These are phyloP conservation scores for Eucalyptus marginata DNA, from an alignment of 345 rosid genomes.

Conservation along the genomic window DNA sequence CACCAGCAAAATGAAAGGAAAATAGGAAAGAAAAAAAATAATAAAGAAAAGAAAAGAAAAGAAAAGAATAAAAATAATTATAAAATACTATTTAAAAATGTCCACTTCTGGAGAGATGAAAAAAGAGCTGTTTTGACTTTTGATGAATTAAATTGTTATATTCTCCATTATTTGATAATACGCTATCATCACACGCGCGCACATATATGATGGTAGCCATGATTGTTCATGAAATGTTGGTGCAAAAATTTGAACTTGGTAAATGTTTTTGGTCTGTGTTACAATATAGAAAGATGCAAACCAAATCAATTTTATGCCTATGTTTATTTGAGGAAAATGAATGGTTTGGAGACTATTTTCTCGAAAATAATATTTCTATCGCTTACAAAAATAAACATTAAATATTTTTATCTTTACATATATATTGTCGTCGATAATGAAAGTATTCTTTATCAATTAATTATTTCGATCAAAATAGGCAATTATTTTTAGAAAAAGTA, in stretches of 20 bases:
- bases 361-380: too few relatives aligned
- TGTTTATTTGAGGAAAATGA: background rate
- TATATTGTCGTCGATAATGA: too few relatives aligned
- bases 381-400: background rate
- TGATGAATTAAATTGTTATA: background rate
- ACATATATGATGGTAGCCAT: too few relatives aligned
- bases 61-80: too few relatives aligned
- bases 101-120: background rate
- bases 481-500: accelerated
- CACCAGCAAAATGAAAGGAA: background rate
- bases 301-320: background rate
- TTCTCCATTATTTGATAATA: background rate
- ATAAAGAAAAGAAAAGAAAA: too few relatives aligned
- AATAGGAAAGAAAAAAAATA: too few relatives aligned
- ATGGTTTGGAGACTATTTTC: background rate
- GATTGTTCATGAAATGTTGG: background rate
- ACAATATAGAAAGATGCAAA: background rate
- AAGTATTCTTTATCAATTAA: too few relatives aligned
- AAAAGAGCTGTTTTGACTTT: background rate
- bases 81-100: too few relatives aligned
- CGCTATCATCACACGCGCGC: background rate
- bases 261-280: background rate
- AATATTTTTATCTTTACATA: too few relatives aligned
- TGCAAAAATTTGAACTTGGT: background rate
- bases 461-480: too few relatives aligned